Evolutionary conservation across 2,329 filamentous ascomycete genomes (phyloP).

Genomic region (Cucurbitaria berberidis): DNA sequence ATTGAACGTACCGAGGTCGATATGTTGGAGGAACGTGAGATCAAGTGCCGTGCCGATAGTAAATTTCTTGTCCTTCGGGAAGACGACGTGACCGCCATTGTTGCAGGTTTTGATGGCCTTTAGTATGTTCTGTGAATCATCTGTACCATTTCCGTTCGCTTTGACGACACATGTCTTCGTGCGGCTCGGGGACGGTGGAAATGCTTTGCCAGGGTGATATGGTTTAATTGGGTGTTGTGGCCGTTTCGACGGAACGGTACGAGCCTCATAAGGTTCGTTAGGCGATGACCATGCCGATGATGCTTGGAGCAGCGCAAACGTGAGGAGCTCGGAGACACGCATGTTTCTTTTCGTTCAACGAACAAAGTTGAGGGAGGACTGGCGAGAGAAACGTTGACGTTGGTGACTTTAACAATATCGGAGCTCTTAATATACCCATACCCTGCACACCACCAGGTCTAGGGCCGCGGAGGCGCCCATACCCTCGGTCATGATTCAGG

Average conservation of each 20-base stretch:
- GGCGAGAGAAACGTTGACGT: not conserved
- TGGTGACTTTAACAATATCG: slow-evolving; percentile 3
- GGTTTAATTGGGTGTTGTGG: slow-evolving; percentile 45
- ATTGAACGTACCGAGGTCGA: slow-evolving; percentile 62
- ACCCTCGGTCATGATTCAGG: slow-evolving; percentile 7
- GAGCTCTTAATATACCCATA: slow-evolving; percentile 27
- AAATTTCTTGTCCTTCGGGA: slow-evolving; percentile 63
- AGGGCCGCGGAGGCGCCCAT: slow-evolving; percentile 8
- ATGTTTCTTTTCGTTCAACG: slow-evolving; percentile 18
- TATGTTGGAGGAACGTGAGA: slow-evolving; percentile 66
- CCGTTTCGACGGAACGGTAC: slow-evolving; percentile 29
- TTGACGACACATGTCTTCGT: slow-evolving; percentile 49
- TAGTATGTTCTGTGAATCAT: slow-evolving; percentile 61
- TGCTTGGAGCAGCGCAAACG: slow-evolving; percentile 35
- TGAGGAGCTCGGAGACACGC: slow-evolving; percentile 33
- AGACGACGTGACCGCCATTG: slow-evolving; percentile 66
- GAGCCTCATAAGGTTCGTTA: slow-evolving; percentile 17
- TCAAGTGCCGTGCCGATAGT: slow-evolving; percentile 69
- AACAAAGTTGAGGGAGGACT: not conserved
- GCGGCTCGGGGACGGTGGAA: slow-evolving; percentile 44
- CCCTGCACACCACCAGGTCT: slow-evolving; percentile 8
- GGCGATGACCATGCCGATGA: slow-evolving; percentile 26
- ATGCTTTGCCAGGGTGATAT: slow-evolving; percentile 42
- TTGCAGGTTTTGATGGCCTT: slow-evolving; percentile 66
- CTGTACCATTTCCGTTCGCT: slow-evolving; percentile 49